phyloP scores from a whole-genome alignment of 345 rosid species.

The Toxicodendron radicans region DNA sequence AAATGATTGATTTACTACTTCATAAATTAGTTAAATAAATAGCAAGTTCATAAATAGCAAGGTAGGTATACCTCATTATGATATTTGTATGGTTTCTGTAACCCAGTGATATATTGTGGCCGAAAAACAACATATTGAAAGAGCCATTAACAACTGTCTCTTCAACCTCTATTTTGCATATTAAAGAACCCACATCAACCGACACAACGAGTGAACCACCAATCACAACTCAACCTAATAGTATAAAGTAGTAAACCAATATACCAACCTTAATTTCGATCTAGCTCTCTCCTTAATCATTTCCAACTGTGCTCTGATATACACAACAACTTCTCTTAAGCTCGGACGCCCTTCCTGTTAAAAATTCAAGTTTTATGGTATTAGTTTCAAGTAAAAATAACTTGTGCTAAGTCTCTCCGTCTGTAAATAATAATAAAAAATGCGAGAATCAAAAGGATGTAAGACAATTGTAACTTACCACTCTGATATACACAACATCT shows the following conservation, averaged over 20 bases:
- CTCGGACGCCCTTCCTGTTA: constrained; percentile 89
- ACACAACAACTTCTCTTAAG: constrained; percentile 72
- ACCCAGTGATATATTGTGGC: constrained; percentile 76
- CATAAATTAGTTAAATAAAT: constrained; percentile 1
- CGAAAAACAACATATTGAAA: constrained; percentile 88
- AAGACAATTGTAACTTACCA: no score
- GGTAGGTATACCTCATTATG: constrained; percentile 61
- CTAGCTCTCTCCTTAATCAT: constrained; percentile 76
- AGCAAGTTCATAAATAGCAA: neutral
- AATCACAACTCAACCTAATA: no score
- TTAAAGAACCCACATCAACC: neutral
- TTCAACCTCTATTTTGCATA: constrained; percentile 76
- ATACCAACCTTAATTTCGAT: constrained; percentile 54
- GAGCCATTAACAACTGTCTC: constrained; percentile 80
- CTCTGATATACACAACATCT: no score
- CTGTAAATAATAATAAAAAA: no score
- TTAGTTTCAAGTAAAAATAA: neutral
- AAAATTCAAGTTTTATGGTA: neutral
- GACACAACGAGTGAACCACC: no score
- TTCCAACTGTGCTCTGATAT: constrained; percentile 73
- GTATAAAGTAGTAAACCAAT: no score
- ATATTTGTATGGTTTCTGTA: constrained; percentile 93
- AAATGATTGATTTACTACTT: constrained; percentile 6
- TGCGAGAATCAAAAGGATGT: no score
- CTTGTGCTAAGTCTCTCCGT: neutral